Base-by-base conservation (phyloP, 208 protist species). In the Leptomonas pyrrhocoris region DNA sequence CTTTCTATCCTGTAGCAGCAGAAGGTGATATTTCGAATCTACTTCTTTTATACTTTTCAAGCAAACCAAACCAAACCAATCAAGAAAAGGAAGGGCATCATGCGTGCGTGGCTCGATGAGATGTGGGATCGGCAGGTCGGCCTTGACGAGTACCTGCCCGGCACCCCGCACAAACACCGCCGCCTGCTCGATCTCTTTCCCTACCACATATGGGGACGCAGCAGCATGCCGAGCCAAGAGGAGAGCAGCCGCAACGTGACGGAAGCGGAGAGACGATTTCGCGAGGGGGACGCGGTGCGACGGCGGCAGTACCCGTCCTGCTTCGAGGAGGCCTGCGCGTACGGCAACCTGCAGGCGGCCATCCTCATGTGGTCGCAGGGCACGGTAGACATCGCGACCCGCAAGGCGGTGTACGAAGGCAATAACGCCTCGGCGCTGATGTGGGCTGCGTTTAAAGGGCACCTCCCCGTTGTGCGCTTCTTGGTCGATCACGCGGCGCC, bases 281-380 rank as follows among this genome's bases (percentile, higher is more conserved):
- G 65, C 19, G 68, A 75, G 53, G 43, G 59, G 6, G 77, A 83
- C 23, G 49, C 74, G 23, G 53, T 78, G 18, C 69, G 80, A 18
- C 77, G 82, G 16, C 84, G 82, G 6, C 61, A 71, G 25, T 55
- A 62, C 30, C 88, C 85, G 1, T 77, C 77, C 1, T 86, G 54
- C 65, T 70, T 90, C 28, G 88, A 85, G 56, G 84, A 90, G 54
- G 85, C 88, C 25, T 92, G 89, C 48, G 81, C 70, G 4, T 88
- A 84, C 48, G 86, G 86, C 21, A 85, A 82, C 65, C 74, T 94
- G 53, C 73, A 72, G 38, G 55, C 77, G 4, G 74, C 76, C n/a
- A 76, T 93, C 27, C 50, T 79, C 21, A 71, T 80, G 63, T 92
- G 81, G 76, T 76, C 76, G 8, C 85, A 92, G 68, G 84, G 86